Percentiles rank a stretch among this genome's conserved stretches.
Evolutionary conservation across 2,329 filamentous ascomycete species (phyloP).

Genomic region (Emergomyces africanus): DNA sequence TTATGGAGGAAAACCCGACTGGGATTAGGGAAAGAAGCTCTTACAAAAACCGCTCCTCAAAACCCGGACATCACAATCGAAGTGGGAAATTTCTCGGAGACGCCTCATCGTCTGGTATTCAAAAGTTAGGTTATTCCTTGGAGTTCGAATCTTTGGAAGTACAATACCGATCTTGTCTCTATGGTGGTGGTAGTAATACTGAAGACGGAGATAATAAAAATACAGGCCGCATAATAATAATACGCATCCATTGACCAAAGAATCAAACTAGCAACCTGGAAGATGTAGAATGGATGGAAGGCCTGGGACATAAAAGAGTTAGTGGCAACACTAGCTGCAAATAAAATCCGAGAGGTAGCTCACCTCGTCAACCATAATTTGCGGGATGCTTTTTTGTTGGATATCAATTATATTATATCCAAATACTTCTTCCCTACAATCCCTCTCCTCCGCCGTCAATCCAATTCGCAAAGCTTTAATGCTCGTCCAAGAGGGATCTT

Average conservation of each 20-base stretch:
- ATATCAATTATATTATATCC: constrained; percentile 87
- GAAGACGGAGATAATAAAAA: constrained; percentile 85
- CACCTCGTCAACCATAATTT: constrained; percentile 81
- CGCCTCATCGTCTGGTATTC: constrained; percentile 64
- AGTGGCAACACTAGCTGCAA: constrained; percentile 10
- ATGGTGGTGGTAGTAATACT: constrained; percentile 83
- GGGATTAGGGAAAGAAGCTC: constrained; percentile 15
- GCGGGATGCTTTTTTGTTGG: constrained; percentile 69
- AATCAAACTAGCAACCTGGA: constrained; percentile 86
- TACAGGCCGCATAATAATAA: constrained; percentile 93
- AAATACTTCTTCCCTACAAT: constrained; percentile 72
- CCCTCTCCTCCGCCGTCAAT: constrained; percentile 79
- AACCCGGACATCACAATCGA: constrained; percentile 91
- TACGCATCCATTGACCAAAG: constrained; percentile 95
- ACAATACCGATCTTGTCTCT: constrained; percentile 66
- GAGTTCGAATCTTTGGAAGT: background rate
- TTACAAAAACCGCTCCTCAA: constrained; percentile 86
- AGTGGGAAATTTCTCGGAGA: constrained; percentile 79
- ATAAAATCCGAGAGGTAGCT: constrained; percentile 8
- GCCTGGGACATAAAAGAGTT: constrained; percentile 39
- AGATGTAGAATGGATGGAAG: constrained; percentile 96
- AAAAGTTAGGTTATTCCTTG: constrained; percentile 3
- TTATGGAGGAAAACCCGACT: background rate
- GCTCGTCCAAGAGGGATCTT: constrained; percentile 79
- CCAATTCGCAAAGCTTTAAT: constrained; percentile 62